Evolutionary conservation across 2,329 filamentous ascomycete species (phyloP), one percentile per base, ranked within the genome.

Genomic region (Aspergillus novoparasiticus): DNA sequence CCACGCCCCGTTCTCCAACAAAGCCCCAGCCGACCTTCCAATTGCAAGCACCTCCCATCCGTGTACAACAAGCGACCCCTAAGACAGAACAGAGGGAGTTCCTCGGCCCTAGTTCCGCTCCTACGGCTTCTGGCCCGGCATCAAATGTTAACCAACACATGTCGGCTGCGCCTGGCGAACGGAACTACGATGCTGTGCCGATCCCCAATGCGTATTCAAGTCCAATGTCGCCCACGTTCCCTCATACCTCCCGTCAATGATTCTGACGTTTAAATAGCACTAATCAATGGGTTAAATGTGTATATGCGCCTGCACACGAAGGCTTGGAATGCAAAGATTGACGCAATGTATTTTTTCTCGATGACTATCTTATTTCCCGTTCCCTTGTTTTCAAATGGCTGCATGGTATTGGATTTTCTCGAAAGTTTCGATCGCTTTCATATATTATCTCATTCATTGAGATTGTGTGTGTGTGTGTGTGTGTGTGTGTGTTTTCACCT

Each of bases 131-230:
- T 66, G 56, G 61, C 59, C 72, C 74, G 50, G 70, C 73, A 6
- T 75, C 68, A 34, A 82, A 81, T 59, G 72, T 84, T 63, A 85
- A 89, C 68, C 83, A 89, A 57, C 91, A 92, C 69, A 88, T 89
- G 21, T 86, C 85, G 12, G 85, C 88, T 30, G 90, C 91, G 11
- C 89, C 91, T 0, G 91, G 93, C 55, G 94, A 97, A 84, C 87
- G 90, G 71, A 87, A 89, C 56, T 97, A 97, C 77, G 94, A 89
- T 14, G 82, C 90, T 26, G 94, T 97, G 36, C 92, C 94, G 0
- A 97, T 97, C 64, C 94, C 94, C 0, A 91, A 91, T 6, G 91
- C 93, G 0, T 97, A 97, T 75, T 82, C 85, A 8, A 81, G 78
- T 60, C 80, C 83, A 8, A 73, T 82, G 61, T 81, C 77, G 58